A percentile compares a stretch with the other conserved stretches of the same genome.
Evolutionary conservation across 495 filamentous ascomycete genomes (phyloP).

Genomic region (Penicillium egyptiacum): DNA sequence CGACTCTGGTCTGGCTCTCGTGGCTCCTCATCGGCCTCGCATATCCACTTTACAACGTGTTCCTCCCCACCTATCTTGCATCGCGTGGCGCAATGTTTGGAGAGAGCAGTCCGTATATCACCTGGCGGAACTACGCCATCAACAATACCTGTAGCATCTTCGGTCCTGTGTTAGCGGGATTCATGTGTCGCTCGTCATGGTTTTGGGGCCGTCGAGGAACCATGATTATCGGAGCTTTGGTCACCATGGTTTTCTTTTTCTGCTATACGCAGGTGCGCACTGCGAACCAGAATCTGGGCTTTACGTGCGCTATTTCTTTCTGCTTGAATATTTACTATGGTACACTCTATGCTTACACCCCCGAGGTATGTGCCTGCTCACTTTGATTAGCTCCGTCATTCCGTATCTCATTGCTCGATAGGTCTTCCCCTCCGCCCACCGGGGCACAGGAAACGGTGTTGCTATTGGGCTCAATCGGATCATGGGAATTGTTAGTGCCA

Average conservation of each 20-base stretch:
- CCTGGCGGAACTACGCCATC: constrained; percentile 72
- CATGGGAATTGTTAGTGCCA: constrained; percentile 70
- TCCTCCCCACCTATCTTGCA: constrained; percentile 54
- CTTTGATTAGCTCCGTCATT: not conserved
- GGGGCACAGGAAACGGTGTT: constrained; percentile 69
- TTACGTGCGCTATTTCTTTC: constrained; percentile 66
- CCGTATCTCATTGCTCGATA: not conserved
- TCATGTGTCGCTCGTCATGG: constrained; percentile 56
- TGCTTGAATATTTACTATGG: constrained; percentile 72
- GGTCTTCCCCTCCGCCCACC: constrained; percentile 61
- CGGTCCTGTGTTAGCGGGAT: constrained; percentile 64
- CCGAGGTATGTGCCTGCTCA: constrained; percentile 32
- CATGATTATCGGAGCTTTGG: constrained; percentile 62
- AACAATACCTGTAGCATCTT: constrained; percentile 64
- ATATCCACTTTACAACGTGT: constrained; percentile 70
- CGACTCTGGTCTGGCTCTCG: constrained; percentile 63
- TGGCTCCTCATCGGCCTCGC: constrained; percentile 71
- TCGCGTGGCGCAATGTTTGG: constrained; percentile 49
- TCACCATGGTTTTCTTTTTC: constrained; percentile 69
- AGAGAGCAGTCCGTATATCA: constrained; percentile 48
- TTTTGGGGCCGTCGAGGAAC: constrained; percentile 62
- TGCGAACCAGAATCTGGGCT: constrained; percentile 59
- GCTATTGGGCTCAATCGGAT: constrained; percentile 67
- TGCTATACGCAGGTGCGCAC: constrained; percentile 64
- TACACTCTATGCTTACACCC: constrained; percentile 64